These are phyloP conservation scores for Ogataea henricii DNA, from an alignment of 805 yeast species.

Conservation along the genomic window DNA sequence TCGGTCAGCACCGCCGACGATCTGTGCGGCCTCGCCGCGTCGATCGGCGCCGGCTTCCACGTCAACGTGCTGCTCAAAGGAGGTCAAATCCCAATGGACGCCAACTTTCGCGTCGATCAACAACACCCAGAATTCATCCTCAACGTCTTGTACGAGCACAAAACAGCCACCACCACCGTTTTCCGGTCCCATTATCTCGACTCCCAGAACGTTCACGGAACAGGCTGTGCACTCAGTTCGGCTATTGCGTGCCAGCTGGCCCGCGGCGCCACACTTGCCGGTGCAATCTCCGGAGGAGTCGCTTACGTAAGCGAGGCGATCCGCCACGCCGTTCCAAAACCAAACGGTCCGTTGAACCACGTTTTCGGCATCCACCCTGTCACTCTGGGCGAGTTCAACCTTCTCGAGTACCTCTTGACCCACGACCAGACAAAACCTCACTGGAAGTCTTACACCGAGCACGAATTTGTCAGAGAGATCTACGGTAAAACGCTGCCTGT, in stretches of 20 bases:
- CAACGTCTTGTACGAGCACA: constrained; percentile 35
- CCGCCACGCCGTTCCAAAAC: constrained; percentile 40
- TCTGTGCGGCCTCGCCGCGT: constrained; percentile 43
- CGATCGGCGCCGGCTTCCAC: constrained; percentile 40
- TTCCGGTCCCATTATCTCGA: constrained; percentile 49
- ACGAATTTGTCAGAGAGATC: constrained; percentile 58
- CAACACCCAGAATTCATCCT: constrained; percentile 19
- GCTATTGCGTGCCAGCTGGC: constrained; percentile 79
- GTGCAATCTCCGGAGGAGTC: constrained; percentile 58
- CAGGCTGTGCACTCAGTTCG: constrained; percentile 87
- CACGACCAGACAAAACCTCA: constrained; percentile 56
- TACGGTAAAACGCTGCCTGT: constrained; percentile 53
- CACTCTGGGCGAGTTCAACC: constrained; percentile 12
- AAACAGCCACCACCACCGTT: constrained; percentile 38
- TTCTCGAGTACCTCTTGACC: constrained; percentile 47
- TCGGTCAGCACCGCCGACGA: constrained; percentile 11
- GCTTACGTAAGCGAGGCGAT: constrained; percentile 70
- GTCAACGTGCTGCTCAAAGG: constrained; percentile 77
- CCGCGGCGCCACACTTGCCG: constrained; percentile 44
- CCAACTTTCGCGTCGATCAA: constrained; percentile 18
- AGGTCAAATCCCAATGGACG: constrained; percentile 65
- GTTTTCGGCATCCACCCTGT: constrained; percentile 35
- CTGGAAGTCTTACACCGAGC: constrained; percentile 64
- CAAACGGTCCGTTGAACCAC: constrained; percentile 78
- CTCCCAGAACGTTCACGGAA: constrained; percentile 74